Percentiles rank a stretch among this genome's conserved stretches.
These are phyloP conservation scores for Beauveria rudraprayagi DNA, from an alignment of 2,329 filamentous ascomycete genomes.

Conservation along the genomic window DNA sequence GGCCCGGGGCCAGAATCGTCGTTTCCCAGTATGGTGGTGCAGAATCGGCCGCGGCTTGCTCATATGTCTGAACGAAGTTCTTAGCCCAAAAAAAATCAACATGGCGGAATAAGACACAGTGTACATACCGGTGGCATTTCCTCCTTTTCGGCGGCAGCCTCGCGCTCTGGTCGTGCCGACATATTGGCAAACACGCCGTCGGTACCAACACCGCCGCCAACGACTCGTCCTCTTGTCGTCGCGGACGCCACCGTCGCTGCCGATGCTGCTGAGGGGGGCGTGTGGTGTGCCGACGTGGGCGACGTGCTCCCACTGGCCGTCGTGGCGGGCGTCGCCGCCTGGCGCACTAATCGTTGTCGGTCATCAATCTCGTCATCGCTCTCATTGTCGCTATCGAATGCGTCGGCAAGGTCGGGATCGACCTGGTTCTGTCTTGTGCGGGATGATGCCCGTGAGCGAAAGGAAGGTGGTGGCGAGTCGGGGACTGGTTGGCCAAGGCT, in stretches of 20 bases:
- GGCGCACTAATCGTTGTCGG: constrained; percentile 76
- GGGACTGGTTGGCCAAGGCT: constrained; percentile 33
- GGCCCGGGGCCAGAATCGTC: constrained; percentile 87
- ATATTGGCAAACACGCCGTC: constrained; percentile 97
- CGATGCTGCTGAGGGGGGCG: constrained; percentile 25
- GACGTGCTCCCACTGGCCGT: constrained; percentile 4
- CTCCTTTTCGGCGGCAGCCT: constrained; percentile 60
- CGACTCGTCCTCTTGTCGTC: constrained; percentile 31
- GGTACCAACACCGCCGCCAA: constrained; percentile 68
- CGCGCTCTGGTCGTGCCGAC: constrained; percentile 78
- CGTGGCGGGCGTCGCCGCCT: constrained; percentile 32
- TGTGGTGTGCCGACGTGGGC: constrained; percentile 16
- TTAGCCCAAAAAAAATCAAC: background rate
- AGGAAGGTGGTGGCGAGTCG: constrained; percentile 69
- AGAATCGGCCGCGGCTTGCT: constrained; percentile 93
- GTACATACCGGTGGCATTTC: constrained; percentile 82
- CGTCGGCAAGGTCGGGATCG: constrained; percentile 79
- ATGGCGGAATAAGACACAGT: background rate
- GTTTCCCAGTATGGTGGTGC: constrained; percentile 99
- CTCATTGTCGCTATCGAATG: constrained; percentile 78
- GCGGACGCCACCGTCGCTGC: constrained; percentile 18
- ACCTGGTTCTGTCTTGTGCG: constrained; percentile 39
- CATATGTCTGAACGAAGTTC: constrained; percentile 65
- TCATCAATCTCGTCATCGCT: constrained; percentile 68
- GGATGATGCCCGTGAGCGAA: constrained; percentile 72